Percentiles rank a stretch among this genome's conserved stretches.
phyloP scores from a whole-genome alignment of 2,329 filamentous ascomycete species.

The Cladosporium sp. region DNA sequence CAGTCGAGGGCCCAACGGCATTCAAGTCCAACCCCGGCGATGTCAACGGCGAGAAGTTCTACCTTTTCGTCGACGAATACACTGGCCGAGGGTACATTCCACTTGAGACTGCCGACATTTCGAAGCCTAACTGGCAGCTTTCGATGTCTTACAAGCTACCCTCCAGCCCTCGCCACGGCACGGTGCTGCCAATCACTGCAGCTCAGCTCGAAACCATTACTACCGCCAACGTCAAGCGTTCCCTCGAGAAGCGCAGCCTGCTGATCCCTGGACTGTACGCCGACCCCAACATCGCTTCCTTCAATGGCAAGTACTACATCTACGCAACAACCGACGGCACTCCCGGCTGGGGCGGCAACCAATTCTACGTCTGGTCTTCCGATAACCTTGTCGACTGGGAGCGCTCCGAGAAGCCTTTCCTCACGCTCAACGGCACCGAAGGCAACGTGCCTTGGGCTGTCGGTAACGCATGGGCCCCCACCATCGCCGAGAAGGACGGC shows the following conservation, averaged over 20 bases:
- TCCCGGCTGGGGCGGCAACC: slow-evolving; percentile 49
- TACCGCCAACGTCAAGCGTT: slow-evolving; percentile 17
- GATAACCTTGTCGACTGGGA: slow-evolving; percentile 48
- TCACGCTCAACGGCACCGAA: slow-evolving; percentile 48
- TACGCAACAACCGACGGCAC: slow-evolving; percentile 53
- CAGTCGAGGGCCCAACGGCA: slow-evolving; percentile 55
- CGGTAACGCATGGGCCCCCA: slow-evolving; percentile 43
- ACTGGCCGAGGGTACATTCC: slow-evolving; percentile 56
- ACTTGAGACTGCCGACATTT: slow-evolving; percentile 54
- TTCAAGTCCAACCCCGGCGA: slow-evolving; percentile 56
- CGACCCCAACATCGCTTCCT: slow-evolving; percentile 52
- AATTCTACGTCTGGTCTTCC: slow-evolving; percentile 54
- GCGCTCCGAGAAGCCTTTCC: slow-evolving; percentile 45
- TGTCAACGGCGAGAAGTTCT: slow-evolving; percentile 56
- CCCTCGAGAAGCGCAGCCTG: slow-evolving; percentile 21
- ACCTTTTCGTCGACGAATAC: slow-evolving; percentile 60
- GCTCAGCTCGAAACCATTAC: slow-evolving; percentile 40
- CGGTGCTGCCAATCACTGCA: slow-evolving; percentile 55
- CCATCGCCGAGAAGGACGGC: slow-evolving; percentile 30
- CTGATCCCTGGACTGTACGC: slow-evolving; percentile 36
- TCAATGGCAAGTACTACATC: slow-evolving; percentile 50
- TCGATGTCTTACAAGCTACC: slow-evolving; percentile 52
- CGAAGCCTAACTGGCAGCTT: slow-evolving; percentile 53
- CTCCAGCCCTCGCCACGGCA: slow-evolving; percentile 55
- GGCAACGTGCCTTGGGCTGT: slow-evolving; percentile 45